Evolutionary conservation across 176 grass and related monocot species (phyloP).

Genomic region (Ananas comosus): DNA sequence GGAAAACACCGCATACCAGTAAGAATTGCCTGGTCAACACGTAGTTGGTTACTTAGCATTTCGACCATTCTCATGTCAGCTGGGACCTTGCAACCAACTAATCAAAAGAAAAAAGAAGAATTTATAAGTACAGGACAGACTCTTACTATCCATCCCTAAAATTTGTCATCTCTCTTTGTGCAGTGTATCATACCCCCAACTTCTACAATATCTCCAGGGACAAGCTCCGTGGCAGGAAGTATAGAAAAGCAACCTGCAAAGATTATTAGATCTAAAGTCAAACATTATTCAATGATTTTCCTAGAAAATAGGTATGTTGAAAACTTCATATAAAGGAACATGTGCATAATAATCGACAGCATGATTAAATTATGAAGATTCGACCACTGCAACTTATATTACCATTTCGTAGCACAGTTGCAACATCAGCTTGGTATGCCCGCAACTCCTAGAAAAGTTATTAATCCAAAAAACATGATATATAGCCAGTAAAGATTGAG

Average conservation of each 20-base stretch:
- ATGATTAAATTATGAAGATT: not conserved
- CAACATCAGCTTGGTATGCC: conserved; percentile 98
- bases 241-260: conserved; percentile 90
- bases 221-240: conserved; percentile 91
- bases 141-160: not conserved
- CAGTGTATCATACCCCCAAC: conserved; percentile 65
- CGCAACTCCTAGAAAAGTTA: conserved; percentile 61
- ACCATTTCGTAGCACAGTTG: conserved; percentile 94
- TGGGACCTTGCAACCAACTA: conserved; percentile 96
- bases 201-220: conserved; percentile 99
- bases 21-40: conserved; percentile 99
- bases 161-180: not conserved
- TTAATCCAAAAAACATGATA: conserved; percentile 17
- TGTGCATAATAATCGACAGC: not conserved
- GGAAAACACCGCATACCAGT: conserved; percentile 52
- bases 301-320: not conserved
- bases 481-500: not conserved
- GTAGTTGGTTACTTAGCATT: conserved; percentile 89
- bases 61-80: conserved; percentile 97
- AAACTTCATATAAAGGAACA: not conserved
- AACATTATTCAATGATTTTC: not conserved
- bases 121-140: not conserved
- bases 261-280: conserved; percentile 18
- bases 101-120: conserved; percentile 13
- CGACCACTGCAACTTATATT: not conserved